Evolutionary conservation across 2,329 filamentous ascomycete genomes (phyloP).

Genomic region (Paecilomyces sp.): DNA sequence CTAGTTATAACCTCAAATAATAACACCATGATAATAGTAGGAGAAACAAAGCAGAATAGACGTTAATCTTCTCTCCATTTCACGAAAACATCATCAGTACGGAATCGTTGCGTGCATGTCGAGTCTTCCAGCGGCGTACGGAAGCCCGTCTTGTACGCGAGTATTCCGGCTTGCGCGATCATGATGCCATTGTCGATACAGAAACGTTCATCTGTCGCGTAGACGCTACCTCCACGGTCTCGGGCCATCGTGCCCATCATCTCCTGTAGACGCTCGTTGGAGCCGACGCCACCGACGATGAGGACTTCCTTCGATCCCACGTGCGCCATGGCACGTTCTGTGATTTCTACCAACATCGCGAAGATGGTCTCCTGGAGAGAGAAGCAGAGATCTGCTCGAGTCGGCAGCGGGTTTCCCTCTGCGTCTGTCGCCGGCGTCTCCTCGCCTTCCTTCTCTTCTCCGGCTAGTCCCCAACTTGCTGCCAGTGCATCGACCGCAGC

Average conservation of each 20-base stretch:
- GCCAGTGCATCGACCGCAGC: constrained; percentile 76
- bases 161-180: constrained; percentile 91
- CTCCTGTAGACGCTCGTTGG: constrained; percentile 86
- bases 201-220: constrained; percentile 92
- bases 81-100: constrained; percentile 74
- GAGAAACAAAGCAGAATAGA: background rate
- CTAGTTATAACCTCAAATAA: background rate
- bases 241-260: constrained; percentile 98
- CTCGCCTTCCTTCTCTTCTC: constrained; percentile 47
- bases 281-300: constrained; percentile 92
- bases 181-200: constrained; percentile 99
- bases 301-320: constrained; percentile 85
- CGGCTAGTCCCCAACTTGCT: constrained; percentile 34
- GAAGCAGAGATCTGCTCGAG: constrained; percentile 82
- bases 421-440: constrained; percentile 14
- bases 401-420: constrained; percentile 44
- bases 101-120: constrained; percentile 75
- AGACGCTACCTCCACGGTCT: constrained; percentile 82
- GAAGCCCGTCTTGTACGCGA: constrained; percentile 78
- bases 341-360: constrained; percentile 97
- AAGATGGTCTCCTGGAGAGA: constrained; percentile 91
- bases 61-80: constrained; percentile 65
- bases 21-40: background rate
- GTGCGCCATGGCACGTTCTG: constrained; percentile 96
- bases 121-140: constrained; percentile 70